Evolutionary conservation across 108 stramenopile genomes (phyloP).

Genomic region (Schizochytrium sp.): DNA sequence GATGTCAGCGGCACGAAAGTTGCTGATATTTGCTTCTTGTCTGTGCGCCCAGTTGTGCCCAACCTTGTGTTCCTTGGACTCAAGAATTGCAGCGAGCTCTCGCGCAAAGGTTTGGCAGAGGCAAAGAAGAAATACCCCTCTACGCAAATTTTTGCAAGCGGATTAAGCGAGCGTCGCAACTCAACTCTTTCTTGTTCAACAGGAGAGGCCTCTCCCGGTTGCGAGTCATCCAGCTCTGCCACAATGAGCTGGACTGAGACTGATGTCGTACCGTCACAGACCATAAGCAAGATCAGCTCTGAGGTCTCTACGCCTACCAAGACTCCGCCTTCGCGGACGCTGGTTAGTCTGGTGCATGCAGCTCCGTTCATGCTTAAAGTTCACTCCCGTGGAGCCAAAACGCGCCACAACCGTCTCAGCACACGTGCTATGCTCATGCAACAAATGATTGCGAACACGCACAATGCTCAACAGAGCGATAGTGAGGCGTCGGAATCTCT

Average conservation of each 20-base stretch:
- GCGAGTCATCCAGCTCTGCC: background rate
- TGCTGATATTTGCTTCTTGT: slow-evolving; percentile 14
- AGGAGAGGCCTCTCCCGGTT: background rate
- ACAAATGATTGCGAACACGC: slow-evolving; percentile 5
- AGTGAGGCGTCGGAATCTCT: slow-evolving; percentile 22
- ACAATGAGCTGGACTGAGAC: background rate
- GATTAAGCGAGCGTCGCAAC: too few species aligned
- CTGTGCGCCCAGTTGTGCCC: background rate
- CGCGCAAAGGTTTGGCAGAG: background rate
- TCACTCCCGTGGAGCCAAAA: background rate
- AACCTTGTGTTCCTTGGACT: background rate
- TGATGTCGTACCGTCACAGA: background rate
- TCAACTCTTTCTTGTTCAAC: too few species aligned
- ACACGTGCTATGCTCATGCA: slow-evolving; percentile 42
- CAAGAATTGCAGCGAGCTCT: background rate
- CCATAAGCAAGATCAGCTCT: background rate
- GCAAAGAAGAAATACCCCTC: background rate
- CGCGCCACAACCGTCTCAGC: background rate
- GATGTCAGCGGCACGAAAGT: background rate
- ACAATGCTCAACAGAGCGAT: background rate
- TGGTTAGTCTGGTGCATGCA: background rate
- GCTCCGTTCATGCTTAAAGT: background rate
- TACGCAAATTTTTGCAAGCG: too few species aligned
- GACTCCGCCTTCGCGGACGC: background rate
- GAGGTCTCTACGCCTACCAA: background rate